These are phyloP conservation scores for Vaccinium darrowii DNA, from an alignment of 148 eudicot species.

Conservation along the genomic window DNA sequence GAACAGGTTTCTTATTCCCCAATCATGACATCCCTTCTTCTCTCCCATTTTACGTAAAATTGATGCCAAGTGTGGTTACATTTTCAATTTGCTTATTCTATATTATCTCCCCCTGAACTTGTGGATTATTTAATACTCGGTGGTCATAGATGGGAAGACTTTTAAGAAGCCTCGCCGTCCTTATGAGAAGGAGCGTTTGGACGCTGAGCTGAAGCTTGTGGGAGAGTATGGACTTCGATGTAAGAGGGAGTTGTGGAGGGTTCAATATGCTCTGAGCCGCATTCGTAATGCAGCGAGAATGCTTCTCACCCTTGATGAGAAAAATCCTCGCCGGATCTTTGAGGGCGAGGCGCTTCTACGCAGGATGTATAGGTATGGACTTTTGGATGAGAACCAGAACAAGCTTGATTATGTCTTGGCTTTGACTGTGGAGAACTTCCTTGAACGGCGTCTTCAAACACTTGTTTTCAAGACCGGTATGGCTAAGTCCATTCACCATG, in stretches of 20 bases:
- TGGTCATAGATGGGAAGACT: constrained; percentile 16
- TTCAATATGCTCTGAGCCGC: constrained; percentile 27
- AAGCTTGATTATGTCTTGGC: constrained; percentile 30
- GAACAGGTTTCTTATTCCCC: too few species aligned
- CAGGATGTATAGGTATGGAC: constrained; percentile 21
- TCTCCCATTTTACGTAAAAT: background rate
- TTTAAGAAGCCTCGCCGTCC: constrained; percentile 28
- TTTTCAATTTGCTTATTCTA: background rate
- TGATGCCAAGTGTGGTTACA: background rate
- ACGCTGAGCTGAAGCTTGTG: constrained; percentile 26
- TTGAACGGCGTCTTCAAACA: constrained; percentile 28
- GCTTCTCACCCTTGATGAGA: constrained; percentile 26
- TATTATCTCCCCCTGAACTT: background rate
- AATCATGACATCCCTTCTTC: too few species aligned
- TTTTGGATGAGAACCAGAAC: constrained; percentile 24
- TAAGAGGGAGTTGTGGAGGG: constrained; percentile 30
- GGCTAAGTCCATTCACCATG: constrained; percentile 30
- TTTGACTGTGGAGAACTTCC: constrained; percentile 27
- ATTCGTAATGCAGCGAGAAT: constrained; percentile 25
- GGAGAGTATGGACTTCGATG: constrained; percentile 27
- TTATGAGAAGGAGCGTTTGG: constrained; percentile 28
- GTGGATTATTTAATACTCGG: background rate
- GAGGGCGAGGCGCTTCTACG: constrained; percentile 28
- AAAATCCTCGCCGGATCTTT: constrained; percentile 26
- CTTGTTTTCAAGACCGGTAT: constrained; percentile 27